phyloP scores from a whole-genome alignment of 208 protist genomes.

The Leishmania mexicana region DNA sequence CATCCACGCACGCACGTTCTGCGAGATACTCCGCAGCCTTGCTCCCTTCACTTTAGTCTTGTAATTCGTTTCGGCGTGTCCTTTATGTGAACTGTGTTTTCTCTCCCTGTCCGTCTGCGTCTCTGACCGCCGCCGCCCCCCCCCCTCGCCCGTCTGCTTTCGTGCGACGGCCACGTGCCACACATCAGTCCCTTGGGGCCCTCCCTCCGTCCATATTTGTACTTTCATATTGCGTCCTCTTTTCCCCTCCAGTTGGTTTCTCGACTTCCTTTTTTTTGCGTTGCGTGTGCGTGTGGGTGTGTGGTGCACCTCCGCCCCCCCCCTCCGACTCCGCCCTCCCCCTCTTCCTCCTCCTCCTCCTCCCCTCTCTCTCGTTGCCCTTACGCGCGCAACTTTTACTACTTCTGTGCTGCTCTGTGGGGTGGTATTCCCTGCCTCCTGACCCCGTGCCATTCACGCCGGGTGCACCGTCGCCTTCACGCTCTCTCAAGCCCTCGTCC shows the following conservation, averaged over 20 bases:
- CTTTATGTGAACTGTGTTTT: neutral
- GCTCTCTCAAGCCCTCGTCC: neutral
- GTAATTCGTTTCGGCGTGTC: neutral
- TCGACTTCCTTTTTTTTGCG: no score
- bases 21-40: slow-evolving; percentile 5
- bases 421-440: neutral
- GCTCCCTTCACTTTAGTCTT: slow-evolving; percentile 11
- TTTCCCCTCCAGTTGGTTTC: no score
- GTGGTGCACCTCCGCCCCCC: no score
- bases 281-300: no score
- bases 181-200: no score
- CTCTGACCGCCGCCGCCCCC: no score
- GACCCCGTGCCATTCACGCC: neutral
- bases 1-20: neutral
- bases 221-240: no score
- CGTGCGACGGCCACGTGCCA: no score
- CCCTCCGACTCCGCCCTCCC: no score
- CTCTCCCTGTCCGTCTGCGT: neutral
- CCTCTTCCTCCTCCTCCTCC: no score
- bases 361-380: neutral
- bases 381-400: neutral
- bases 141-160: no score
- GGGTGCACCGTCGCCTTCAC: neutral
- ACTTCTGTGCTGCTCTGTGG: neutral
- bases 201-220: no score